phyloP scores from a whole-genome alignment of 2,329 filamentous ascomycete genomes.

The Pseudocercospora vitis region DNA sequence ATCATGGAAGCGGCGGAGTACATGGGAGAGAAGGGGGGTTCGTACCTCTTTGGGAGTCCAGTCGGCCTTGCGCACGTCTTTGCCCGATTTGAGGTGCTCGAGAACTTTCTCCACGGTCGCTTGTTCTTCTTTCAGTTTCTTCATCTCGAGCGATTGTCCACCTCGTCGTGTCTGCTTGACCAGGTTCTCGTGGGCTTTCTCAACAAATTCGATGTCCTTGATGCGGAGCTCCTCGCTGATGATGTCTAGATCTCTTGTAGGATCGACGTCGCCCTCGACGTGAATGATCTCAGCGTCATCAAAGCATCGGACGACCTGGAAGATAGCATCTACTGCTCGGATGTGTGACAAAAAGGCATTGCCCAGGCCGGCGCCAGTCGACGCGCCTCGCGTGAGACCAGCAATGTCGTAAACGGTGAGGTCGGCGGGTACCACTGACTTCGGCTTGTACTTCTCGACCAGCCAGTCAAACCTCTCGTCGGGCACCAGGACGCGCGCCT shows the following conservation, averaged over 20 bases:
- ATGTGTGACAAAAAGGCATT: conserved; percentile 99
- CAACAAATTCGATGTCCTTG: conserved; percentile 98
- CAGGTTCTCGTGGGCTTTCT: conserved; percentile 88
- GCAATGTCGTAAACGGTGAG: conserved; percentile 98
- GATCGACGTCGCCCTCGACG: conserved; percentile 98
- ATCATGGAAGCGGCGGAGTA: conserved; percentile 74
- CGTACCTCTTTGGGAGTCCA: conserved; percentile 94
- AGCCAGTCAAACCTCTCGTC: conserved; percentile 97
- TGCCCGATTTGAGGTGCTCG: conserved; percentile 77
- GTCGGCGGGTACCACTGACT: conserved; percentile 94
- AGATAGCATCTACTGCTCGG: conserved; percentile 61
- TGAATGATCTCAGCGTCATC: conserved; percentile 99
- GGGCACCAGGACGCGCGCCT: conserved; percentile 94
- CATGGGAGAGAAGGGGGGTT: conserved; percentile 27
- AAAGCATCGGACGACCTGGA: conserved; percentile 53
- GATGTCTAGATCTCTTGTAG: conserved; percentile 88
- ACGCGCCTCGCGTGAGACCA: conserved; percentile 91
- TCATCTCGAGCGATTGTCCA: conserved; percentile 94
- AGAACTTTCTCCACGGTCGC: conserved; percentile 90
- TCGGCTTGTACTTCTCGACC: conserved; percentile 93
- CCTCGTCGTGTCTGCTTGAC: conserved; percentile 94
- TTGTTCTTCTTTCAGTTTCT: conserved; percentile 94
- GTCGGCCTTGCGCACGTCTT: conserved; percentile 86
- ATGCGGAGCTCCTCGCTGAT: conserved; percentile 94
- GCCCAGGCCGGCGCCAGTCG: conserved; percentile 93